Evolutionary conservation across 345 rosid species (phyloP).

Genomic region (Eucalyptus erythrocorys): DNA sequence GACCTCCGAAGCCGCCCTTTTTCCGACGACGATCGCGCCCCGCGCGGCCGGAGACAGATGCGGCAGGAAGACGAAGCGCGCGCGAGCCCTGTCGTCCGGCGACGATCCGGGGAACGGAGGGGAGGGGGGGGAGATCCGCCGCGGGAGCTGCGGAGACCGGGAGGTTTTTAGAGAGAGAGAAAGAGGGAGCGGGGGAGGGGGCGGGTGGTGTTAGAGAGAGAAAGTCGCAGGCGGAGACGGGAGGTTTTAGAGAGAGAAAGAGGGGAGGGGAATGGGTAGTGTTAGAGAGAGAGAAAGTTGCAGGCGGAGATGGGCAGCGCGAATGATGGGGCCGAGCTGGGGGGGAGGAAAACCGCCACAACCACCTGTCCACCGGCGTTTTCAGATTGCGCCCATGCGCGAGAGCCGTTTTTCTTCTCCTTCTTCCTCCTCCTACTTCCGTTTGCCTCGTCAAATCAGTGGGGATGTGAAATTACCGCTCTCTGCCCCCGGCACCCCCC

Average conservation of each 20-base stretch:
- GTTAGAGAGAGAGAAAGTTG: not conserved
- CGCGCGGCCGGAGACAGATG: not conserved
- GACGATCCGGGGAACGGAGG: not conserved
- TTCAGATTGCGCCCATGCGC: not conserved
- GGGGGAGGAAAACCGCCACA: not conserved
- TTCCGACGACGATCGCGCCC: not conserved
- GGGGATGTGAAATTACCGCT: not conserved
- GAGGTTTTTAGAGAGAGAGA: not conserved
- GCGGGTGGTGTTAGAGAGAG: not conserved
- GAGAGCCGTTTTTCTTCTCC: not conserved
- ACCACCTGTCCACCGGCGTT: not conserved
- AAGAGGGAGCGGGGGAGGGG: accelerated
- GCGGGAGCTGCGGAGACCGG: not conserved
- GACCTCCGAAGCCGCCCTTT: not conserved
- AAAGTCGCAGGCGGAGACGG: not conserved
- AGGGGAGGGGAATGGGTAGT: too few species aligned
- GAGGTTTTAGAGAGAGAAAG: too few species aligned
- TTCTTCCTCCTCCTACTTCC: not conserved
- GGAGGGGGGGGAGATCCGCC: not conserved
- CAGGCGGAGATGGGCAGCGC: not conserved
- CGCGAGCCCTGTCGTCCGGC: not conserved
- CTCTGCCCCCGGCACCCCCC: not conserved
- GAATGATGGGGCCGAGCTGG: not conserved
- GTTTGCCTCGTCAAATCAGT: not conserved
- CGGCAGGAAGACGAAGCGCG: not conserved